Percentiles rank a stretch among this genome's conserved stretches.
Evolutionary conservation across 768 basidiomycete species (phyloP).

Genomic region (Phylloporus rhodoxanthus): DNA sequence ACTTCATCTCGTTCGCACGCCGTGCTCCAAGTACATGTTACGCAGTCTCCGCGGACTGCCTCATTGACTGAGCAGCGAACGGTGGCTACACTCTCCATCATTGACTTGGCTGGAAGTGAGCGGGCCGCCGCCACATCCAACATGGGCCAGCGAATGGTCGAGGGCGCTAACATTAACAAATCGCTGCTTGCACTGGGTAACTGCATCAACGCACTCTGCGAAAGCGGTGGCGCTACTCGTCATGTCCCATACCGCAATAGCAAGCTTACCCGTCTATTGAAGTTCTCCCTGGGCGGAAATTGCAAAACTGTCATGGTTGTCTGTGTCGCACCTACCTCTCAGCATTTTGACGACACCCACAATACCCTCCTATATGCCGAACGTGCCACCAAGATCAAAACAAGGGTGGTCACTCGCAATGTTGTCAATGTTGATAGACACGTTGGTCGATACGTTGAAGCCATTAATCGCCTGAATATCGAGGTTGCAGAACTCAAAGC

Average conservation of each 20-base stretch:
- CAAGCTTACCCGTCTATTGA: slow-evolving; percentile 95
- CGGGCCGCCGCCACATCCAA: slow-evolving; percentile 94
- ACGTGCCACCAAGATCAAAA: slow-evolving; percentile 97
- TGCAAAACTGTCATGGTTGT: slow-evolving; percentile 99
- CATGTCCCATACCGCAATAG: slow-evolving; percentile 97
- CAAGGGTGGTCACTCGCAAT: slow-evolving; percentile 92
- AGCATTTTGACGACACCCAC: slow-evolving; percentile 97
- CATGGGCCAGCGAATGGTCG: slow-evolving; percentile 97
- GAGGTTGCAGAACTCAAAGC: slow-evolving; percentile 85
- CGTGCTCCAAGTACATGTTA: slow-evolving; percentile 92
- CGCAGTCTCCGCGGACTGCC: slow-evolving; percentile 80
- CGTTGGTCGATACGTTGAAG: slow-evolving; percentile 92
- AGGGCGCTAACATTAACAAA: slow-evolving; percentile 99
- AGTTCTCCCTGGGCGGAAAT: slow-evolving; percentile 96
- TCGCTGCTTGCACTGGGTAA: slow-evolving; percentile 95
- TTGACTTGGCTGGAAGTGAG: slow-evolving; percentile 96
- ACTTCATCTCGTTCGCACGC: slow-evolving; percentile 97
- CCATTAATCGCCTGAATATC: slow-evolving; percentile 80
- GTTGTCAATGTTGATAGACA: slow-evolving; percentile 93
- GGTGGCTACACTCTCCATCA: slow-evolving; percentile 92
- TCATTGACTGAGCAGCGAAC: slow-evolving; percentile 76
- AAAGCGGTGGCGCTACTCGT: slow-evolving; percentile 79
- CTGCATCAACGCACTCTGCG: slow-evolving; percentile 97
- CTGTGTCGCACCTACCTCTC: slow-evolving; percentile 90
- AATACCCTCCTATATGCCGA: slow-evolving; percentile 98